Base-by-base conservation (phyloP, 2,329 filamentous ascomycete species). In the Neofusicoccum umdonicola region DNA sequence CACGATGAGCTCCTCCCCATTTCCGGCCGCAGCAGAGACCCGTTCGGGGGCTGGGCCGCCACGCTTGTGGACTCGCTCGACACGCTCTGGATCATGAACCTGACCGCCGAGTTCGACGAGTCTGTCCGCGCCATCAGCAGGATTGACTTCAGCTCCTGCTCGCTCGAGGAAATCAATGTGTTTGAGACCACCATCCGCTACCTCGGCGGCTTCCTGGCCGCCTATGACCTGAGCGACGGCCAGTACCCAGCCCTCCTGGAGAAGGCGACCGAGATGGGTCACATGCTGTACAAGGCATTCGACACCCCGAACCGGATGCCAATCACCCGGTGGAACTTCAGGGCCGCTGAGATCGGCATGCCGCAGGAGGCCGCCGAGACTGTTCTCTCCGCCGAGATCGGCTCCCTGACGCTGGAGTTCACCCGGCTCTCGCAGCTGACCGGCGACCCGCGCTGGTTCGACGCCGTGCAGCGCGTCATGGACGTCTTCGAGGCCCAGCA, bases 151-250 rank as follows among this genome's bases (percentile, higher is more conserved):
- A 76, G 77, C 27, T 73, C 72, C 19, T 75, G 74, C 12, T 71
- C 77, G 2, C 74, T 75, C 15, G 71, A 72, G 11, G 76, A 78
- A 31, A 71, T 83, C 68, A 83, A 81, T 68, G 80, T 83, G n/a
- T 83, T 83, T 64, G 81, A 83, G 67, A 83, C 81, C 0, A 83
- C 80, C 0, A 83, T 83, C 50, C 72, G 76, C 41, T 77, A 77
- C 48, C 71, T 78, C 7, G 76, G 76, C 17, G 76, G 76, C 8
- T 65, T 78, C 17, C 64, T 78, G 35, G 71, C 71, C 50, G 76
- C 76, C 57, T 78, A 77, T 64, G 76, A 78, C 60, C 69, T 78
- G 42, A 77, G 74, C 50, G 67, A 67, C 12, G 73, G 74, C 58
- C 70, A 73, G 34, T 64, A 57, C n/a, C 62, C 62, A 2, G 70